Evolutionary conservation across 2,329 filamentous ascomycete species (phyloP).

Genomic region (Fragosphaeria purpurea): DNA sequence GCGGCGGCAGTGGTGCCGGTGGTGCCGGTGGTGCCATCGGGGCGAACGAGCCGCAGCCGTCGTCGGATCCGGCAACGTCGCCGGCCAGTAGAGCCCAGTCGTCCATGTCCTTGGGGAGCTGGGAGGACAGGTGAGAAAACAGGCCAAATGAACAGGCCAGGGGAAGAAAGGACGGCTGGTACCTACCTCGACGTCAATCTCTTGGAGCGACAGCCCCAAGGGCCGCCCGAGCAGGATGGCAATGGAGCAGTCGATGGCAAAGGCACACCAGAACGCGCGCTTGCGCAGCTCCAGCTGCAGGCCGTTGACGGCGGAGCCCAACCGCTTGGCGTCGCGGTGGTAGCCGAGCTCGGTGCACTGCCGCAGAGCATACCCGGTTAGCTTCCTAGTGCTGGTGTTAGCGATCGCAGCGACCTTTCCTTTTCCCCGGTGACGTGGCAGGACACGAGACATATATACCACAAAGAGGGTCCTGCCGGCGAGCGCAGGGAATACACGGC

Average conservation of each 20-base stretch:
- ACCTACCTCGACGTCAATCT: slow-evolving; percentile 19
- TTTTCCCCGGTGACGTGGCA: too few species aligned
- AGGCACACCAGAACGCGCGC: slow-evolving; percentile 19
- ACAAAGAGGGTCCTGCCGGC: slow-evolving; percentile 18
- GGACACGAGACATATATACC: neutral
- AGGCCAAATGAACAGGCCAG: too few species aligned
- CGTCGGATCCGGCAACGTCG: too few species aligned
- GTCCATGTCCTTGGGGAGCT: too few species aligned
- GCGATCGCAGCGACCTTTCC: too few species aligned
- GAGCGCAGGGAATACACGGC: slow-evolving; percentile 22
- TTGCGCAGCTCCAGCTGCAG: slow-evolving; percentile 16
- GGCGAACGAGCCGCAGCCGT: too few species aligned
- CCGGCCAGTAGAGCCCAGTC: too few species aligned
- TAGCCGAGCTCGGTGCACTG: slow-evolving; percentile 25
- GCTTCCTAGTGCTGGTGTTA: slow-evolving; percentile 10
- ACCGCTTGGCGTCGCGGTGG: slow-evolving; percentile 14
- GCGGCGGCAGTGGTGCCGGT: too few species aligned
- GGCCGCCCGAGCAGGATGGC: slow-evolving; percentile 18
- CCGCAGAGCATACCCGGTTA: slow-evolving; percentile 20
- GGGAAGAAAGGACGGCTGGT: too few species aligned
- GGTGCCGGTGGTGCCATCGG: too few species aligned
- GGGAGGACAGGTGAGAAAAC: too few species aligned
- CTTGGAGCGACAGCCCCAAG: slow-evolving; percentile 16
- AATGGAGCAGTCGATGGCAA: slow-evolving; percentile 14
- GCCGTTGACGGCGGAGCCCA: neutral